Conservation (phyloP, 2,329 filamentous ascomycete genomes). For the Ophiosphaerella herpotricha region DNA sequence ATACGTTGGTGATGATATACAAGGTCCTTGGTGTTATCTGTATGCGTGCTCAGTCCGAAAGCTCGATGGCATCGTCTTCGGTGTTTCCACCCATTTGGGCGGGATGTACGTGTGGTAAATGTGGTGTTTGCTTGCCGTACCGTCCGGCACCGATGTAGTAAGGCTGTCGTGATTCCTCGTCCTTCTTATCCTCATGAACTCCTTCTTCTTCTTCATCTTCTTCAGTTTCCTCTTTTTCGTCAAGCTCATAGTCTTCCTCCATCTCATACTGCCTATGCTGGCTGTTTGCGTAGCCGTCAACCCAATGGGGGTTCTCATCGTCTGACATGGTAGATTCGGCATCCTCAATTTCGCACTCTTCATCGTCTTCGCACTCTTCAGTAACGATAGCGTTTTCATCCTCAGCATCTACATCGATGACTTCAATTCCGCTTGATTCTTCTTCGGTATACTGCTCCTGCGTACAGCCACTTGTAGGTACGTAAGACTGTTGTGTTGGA, state of each 20-base stretch:
- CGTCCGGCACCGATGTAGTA: neutral
- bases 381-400: conserved; percentile 10
- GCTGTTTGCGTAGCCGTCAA: conserved; percentile 8
- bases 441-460: conserved; percentile 17
- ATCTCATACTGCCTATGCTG: neutral
- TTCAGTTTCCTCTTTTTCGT: conserved; percentile 3
- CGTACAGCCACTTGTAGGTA: conserved; percentile 10
- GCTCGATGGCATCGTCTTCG: conserved; percentile 42
- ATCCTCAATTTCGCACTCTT: conserved; percentile 14
- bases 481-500: conserved; percentile 24
- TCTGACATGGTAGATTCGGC: conserved; percentile 16
- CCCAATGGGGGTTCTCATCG: conserved; percentile 12
- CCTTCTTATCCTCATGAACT: neutral
- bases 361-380: conserved; percentile 17
- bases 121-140: neutral
- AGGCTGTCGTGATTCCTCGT: neutral
- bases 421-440: conserved; percentile 10
- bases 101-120: neutral
- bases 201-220: conserved; percentile 12
- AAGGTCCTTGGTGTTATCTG: neutral
- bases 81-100: conserved; percentile 27
- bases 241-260: conserved; percentile 7
- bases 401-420: conserved; percentile 11
- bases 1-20: too few species aligned
- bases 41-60: conserved; percentile 29